These are phyloP conservation scores for Suhomyces bribrorum DNA, from an alignment of 1,139 yeast genomes.

Conservation along the genomic window DNA sequence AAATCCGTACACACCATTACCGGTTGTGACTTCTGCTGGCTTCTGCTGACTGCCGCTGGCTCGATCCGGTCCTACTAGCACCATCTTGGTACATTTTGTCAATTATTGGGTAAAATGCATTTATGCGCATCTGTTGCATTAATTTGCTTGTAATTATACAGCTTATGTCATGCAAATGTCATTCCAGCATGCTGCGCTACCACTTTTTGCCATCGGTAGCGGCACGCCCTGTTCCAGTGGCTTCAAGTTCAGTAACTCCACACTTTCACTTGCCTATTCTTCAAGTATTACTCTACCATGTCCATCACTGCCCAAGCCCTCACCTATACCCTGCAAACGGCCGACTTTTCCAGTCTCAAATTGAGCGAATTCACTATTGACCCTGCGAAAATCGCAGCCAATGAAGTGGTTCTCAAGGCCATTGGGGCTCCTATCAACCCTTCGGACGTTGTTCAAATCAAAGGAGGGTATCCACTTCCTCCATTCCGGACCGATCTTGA, in stretches of 20 bases:
- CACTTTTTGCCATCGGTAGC: background rate
- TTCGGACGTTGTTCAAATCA: conserved; percentile 43
- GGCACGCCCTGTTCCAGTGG: background rate
- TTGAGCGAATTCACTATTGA: conserved; percentile 13
- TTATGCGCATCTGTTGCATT: no score
- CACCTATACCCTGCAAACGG: conserved; percentile 23
- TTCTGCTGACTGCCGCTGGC: no score
- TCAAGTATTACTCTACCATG: conserved; percentile 2
- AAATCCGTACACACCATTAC: no score
- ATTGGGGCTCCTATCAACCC: conserved; percentile 34
- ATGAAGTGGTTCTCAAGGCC: conserved; percentile 19
- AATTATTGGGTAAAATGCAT: no score
- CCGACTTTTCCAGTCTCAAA: conserved; percentile 18
- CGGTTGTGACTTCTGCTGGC: no score
- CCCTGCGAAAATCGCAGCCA: conserved; percentile 15
- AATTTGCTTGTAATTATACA: no score
- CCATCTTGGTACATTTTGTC: no score
- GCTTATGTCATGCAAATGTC: no score
- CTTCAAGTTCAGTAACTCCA: background rate
- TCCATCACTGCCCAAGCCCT: conserved; percentile 25
- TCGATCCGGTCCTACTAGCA: no score
- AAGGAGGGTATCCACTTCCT: conserved; percentile 44
- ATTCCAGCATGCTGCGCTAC: background rate
- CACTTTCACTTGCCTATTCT: background rate
- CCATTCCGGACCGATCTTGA: conserved; percentile 36